phyloP scores from a whole-genome alignment of 257 asterid genomes.

The Avicennia marina region DNA sequence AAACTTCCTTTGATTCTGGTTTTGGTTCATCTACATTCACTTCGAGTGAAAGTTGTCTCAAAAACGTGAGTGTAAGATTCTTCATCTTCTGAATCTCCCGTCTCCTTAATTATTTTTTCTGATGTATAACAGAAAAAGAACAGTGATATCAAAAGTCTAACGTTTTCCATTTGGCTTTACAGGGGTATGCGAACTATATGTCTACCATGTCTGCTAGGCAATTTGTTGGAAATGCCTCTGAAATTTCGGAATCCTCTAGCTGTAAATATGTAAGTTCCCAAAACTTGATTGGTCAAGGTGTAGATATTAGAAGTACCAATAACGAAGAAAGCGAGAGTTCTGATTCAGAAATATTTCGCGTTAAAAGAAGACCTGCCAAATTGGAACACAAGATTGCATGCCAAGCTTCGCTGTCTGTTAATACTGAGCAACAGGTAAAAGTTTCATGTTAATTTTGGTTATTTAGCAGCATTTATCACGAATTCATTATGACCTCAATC shows the following conservation, averaged over 20 bases:
- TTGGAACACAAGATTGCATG: constrained; percentile 38
- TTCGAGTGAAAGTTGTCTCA: constrained; percentile 24
- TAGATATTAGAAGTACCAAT: constrained; percentile 26
- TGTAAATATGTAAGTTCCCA: constrained; percentile 21
- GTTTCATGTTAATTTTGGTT: constrained; percentile 5
- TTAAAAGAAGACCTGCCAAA: constrained; percentile 56
- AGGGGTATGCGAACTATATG: constrained; percentile 26
- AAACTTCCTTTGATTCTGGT: constrained; percentile 22
- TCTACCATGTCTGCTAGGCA: constrained; percentile 23
- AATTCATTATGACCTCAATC: not conserved
- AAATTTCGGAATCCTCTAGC: constrained; percentile 32
- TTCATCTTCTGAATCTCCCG: not conserved
- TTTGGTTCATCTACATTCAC: constrained; percentile 28
- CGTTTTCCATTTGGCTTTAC: constrained; percentile 16
- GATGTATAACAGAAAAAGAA: too few species aligned
- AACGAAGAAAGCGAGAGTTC: constrained; percentile 66
- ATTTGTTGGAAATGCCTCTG: constrained; percentile 19
- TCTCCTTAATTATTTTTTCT: not conserved
- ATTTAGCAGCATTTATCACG: not conserved
- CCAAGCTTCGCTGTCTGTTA: constrained; percentile 31
- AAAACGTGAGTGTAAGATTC: constrained; percentile 33
- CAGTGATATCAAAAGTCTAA: too few species aligned
- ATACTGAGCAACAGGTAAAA: constrained; percentile 62
- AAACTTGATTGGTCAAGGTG: constrained; percentile 16
- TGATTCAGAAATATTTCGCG: constrained; percentile 86